A percentile compares a stretch with the other conserved stretches of the same genome.
phyloP scores from a whole-genome alignment of 1,284 basidiomycete species.

The Puccinia triticina region DNA sequence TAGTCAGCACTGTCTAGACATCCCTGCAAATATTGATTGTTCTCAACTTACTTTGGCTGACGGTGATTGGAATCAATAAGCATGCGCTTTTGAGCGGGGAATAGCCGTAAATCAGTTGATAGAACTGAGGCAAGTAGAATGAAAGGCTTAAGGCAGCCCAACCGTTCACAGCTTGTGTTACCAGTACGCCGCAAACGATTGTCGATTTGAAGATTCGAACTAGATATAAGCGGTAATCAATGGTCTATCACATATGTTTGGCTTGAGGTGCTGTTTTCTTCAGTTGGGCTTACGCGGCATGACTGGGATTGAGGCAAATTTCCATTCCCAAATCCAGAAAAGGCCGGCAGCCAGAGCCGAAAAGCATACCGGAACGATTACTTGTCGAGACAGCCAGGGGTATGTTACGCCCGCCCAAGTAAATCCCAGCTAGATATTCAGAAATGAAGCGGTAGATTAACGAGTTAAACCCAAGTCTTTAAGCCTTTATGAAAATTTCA shows the following conservation, averaged over 20 bases:
- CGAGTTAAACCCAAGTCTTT: neutral
- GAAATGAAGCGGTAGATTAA: neutral
- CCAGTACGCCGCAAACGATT: constrained; percentile 6
- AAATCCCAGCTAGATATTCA: neutral
- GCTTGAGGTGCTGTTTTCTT: neutral
- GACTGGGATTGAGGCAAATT: constrained; percentile 53
- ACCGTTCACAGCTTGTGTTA: neutral
- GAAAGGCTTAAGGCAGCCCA: constrained; percentile 52
- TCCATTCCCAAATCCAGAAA: constrained; percentile 55
- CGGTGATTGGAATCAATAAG: constrained; percentile 55
- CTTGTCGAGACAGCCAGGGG: constrained; percentile 54
- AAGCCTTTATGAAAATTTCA: neutral
- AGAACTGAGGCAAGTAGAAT: constrained; percentile 56
- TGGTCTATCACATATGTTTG: no score
- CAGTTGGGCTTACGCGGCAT: constrained; percentile 55
- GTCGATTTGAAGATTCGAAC: neutral
- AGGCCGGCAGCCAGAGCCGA: constrained; percentile 52
- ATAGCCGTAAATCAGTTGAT: constrained; percentile 56
- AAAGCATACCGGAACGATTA: constrained; percentile 55
- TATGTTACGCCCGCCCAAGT: constrained; percentile 22
- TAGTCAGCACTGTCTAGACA: neutral
- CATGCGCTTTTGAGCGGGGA: constrained; percentile 55
- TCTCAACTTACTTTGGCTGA: constrained; percentile 2
- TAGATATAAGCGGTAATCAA: neutral
- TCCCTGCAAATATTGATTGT: neutral